phyloP scores from a whole-genome alignment of 2,329 filamentous ascomycete species.

The Pseudocercospora crystallina region DNA sequence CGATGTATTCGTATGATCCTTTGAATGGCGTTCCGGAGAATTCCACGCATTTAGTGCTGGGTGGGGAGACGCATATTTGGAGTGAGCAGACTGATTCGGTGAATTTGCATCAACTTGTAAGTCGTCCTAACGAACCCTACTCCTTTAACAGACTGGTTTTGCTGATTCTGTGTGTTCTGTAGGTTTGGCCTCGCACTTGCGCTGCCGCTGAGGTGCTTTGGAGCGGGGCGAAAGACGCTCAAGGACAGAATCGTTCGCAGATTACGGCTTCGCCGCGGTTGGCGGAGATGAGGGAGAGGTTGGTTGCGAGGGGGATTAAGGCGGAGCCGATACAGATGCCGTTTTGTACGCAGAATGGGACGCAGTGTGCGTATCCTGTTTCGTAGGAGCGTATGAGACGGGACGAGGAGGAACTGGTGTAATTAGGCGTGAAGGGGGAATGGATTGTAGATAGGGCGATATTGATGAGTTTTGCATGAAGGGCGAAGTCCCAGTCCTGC shows the following conservation, averaged over 20 bases:
- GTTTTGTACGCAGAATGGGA: conserved; percentile 66
- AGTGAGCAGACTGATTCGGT: conserved; percentile 72
- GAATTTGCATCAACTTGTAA: conserved; percentile 67
- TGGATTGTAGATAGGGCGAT: conserved; percentile 72
- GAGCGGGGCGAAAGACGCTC: conserved; percentile 65
- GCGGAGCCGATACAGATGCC: conserved; percentile 70
- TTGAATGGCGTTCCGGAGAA: conserved; percentile 61
- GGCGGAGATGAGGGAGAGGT: conserved; percentile 72
- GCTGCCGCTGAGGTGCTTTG: conserved; percentile 79
- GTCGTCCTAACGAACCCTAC: neutral
- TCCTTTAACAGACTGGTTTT: neutral
- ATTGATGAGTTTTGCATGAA: too few relatives aligned
- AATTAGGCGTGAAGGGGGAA: conserved; percentile 74
- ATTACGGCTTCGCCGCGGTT: conserved; percentile 68
- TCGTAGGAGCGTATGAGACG: too few relatives aligned
- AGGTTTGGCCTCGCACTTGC: conserved; percentile 71
- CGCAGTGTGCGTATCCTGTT: conserved; percentile 41
- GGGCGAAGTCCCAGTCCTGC: too few relatives aligned
- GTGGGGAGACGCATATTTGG: conserved; percentile 82
- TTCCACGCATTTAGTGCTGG: conserved; percentile 67
- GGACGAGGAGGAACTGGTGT: neutral
- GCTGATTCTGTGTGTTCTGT: neutral
- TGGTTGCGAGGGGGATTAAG: conserved; percentile 66
- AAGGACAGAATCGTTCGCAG: conserved; percentile 69
- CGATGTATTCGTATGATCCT: conserved; percentile 80